These are phyloP conservation scores for Wallacemonas sp. DNA, from an alignment of 208 protist genomes.

Conservation along the genomic window DNA sequence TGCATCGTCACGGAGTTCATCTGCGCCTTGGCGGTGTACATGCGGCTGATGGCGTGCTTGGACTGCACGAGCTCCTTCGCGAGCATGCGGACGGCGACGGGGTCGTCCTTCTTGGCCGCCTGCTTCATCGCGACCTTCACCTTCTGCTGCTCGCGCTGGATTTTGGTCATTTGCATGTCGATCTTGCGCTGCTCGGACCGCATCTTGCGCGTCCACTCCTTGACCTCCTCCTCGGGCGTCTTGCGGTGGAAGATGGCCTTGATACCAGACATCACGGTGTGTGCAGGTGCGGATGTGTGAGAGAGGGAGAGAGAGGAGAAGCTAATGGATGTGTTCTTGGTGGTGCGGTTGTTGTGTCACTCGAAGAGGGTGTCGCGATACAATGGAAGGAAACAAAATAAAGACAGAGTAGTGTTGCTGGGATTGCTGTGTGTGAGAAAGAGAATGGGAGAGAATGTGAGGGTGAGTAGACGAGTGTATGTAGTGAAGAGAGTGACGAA, in stretches of 20 bases:
- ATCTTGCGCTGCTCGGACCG: slow-evolving; percentile 82
- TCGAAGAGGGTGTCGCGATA: too few relatives aligned
- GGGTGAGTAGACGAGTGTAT: too few relatives aligned
- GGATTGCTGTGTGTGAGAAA: neutral
- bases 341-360: too few relatives aligned
- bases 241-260: slow-evolving; percentile 57
- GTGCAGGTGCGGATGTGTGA: neutral
- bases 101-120: slow-evolving; percentile 76
- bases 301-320: slow-evolving; percentile 18
- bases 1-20: slow-evolving; percentile 92
- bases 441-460: too few relatives aligned
- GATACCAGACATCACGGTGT: slow-evolving; percentile 36
- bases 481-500: too few relatives aligned
- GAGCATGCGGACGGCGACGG: slow-evolving; percentile 74
- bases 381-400: too few relatives aligned
- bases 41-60: slow-evolving; percentile 71
- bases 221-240: slow-evolving; percentile 75
- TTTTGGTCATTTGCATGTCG: slow-evolving; percentile 78
- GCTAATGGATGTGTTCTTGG: too few relatives aligned
- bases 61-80: slow-evolving; percentile 83
- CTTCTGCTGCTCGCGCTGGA: slow-evolving; percentile 85
- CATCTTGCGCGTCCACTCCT: slow-evolving; percentile 74
- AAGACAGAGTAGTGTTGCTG: too few relatives aligned
- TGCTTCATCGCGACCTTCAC: slow-evolving; percentile 80
- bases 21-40: slow-evolving; percentile 90